phyloP scores from a whole-genome alignment of 2,329 filamentous ascomycete genomes.

The Monosporascus sp. region DNA sequence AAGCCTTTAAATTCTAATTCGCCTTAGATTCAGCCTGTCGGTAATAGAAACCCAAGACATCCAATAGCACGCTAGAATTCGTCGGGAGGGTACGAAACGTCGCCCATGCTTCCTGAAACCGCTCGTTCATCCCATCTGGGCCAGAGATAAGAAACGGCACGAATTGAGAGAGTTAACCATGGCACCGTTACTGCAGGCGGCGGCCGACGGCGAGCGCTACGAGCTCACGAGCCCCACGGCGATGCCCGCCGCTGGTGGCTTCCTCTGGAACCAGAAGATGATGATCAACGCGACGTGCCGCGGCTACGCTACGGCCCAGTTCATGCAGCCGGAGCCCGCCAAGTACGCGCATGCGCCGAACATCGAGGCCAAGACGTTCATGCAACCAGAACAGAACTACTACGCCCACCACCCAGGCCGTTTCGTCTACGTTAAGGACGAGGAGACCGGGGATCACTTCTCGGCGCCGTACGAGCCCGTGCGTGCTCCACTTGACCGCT shows the following conservation, averaged over 20 bases:
- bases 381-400: conserved; percentile 57
- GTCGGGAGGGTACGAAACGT: background rate
- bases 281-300: conserved; percentile 56
- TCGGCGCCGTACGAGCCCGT: conserved; percentile 53
- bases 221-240: conserved; percentile 51
- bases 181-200: conserved; percentile 15
- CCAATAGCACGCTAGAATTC: background rate
- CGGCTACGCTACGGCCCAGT: conserved; percentile 53
- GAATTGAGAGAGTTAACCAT: background rate
- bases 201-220: conserved; percentile 46
- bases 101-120: background rate
- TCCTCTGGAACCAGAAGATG: conserved; percentile 57
- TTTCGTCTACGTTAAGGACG: conserved; percentile 55
- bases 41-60: background rate
- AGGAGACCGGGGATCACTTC: conserved; percentile 44
- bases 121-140: no score
- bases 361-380: conserved; percentile 53
- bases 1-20: background rate
- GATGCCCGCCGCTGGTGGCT: conserved; percentile 50
- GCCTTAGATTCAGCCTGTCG: background rate
- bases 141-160: background rate
- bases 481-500: conserved; percentile 40
- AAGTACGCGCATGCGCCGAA: conserved; percentile 57
- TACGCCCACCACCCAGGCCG: conserved; percentile 54
- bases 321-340: conserved; percentile 56